Evolutionary conservation across 305 asterid genomes (phyloP), one percentile per base, ranked within the genome.

Genomic region (Fraxinus albicans): DNA sequence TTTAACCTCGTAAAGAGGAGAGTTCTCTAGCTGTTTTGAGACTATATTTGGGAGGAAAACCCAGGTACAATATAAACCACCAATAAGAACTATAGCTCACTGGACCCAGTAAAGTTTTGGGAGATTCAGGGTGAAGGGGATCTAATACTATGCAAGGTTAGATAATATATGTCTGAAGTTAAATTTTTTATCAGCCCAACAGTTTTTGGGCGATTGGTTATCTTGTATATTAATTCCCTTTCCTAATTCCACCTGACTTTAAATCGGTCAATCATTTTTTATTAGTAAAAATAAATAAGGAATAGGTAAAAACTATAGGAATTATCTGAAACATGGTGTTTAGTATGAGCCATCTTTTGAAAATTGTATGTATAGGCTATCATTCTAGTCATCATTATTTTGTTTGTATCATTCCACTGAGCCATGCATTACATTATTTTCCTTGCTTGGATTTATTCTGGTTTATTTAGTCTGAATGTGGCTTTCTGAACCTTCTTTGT

Each of bases 401-500:
- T 29, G 35, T 81, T 23, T 9, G 73, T 65, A 42, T 65, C 17
- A 65, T 70, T 72, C 70, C 60, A 77, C 23, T 73, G 83, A 77
- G 36, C 36, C 19, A 25, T 34, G 80, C 80, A 19, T 42, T 2
- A 4, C 29, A 19, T 77, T 25, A 25, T 82, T 55, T 33, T n/a
- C 15, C 47, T 8, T 38, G 29, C 80, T 60, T 36, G 35, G 23
- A 67, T 77, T 74, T 82, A n/a, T 78, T 77, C 27, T 72, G 25
- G 44, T 73, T 17, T 82, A 38, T 76, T 73, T 70, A 21, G n/a
- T 67, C 82, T 69, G 82, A 50, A 79, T 83, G 60, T 73, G 79
- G 79, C 81, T 73, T 78, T 55, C 84, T 87, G 89, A 85, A 76
- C 85, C 19, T 10, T 47, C 0, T 4, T 69, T 79, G 35, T 78